Evolutionary conservation across 177 flowering plant genomes (phyloP).

Genomic region (Vitis hybrid): DNA sequence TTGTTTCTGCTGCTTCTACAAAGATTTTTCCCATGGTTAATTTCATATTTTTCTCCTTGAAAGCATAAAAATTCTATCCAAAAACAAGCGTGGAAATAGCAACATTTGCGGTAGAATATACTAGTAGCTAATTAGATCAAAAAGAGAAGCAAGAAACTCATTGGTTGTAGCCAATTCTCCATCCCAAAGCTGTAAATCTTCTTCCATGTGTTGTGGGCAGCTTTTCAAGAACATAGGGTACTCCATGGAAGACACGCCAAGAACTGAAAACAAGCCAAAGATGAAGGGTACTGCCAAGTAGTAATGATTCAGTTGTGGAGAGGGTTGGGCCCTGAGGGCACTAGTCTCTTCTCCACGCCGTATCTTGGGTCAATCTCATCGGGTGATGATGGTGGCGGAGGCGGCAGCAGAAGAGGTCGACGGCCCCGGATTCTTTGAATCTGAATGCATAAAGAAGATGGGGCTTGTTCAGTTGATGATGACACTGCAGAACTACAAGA

Average conservation of each 20-base stretch:
- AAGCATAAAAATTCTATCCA: not conserved
- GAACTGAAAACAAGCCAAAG: no score
- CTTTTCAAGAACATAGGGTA: no score
- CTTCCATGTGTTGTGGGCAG: no score
- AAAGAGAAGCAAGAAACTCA: not conserved
- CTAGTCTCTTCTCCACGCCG: constrained; percentile 69
- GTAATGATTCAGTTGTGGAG: constrained; percentile 54
- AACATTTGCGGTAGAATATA: not conserved
- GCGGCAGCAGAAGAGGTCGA: constrained; percentile 9
- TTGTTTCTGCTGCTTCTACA: constrained; percentile 26
- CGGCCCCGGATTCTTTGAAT: constrained; percentile 27
- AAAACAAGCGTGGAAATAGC: constrained; percentile 40
- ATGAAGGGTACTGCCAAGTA: no score
- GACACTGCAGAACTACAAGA: constrained; percentile 9
- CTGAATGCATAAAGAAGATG: constrained; percentile 31
- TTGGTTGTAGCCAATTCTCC: not conserved
- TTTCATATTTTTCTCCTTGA: not conserved
- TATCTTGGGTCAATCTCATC: constrained; percentile 68
- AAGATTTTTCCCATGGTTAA: not conserved
- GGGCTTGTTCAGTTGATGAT: not conserved
- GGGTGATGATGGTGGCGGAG: constrained; percentile 26
- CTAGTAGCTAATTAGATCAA: not conserved
- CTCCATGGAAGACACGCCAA: no score
- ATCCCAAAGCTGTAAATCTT: not conserved
- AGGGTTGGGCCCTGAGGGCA: constrained; percentile 78